Evolutionary conservation across 352 stramenopile genomes (phyloP), one percentile per base, ranked within the genome.

Genomic region (Phytophthora sp.): DNA sequence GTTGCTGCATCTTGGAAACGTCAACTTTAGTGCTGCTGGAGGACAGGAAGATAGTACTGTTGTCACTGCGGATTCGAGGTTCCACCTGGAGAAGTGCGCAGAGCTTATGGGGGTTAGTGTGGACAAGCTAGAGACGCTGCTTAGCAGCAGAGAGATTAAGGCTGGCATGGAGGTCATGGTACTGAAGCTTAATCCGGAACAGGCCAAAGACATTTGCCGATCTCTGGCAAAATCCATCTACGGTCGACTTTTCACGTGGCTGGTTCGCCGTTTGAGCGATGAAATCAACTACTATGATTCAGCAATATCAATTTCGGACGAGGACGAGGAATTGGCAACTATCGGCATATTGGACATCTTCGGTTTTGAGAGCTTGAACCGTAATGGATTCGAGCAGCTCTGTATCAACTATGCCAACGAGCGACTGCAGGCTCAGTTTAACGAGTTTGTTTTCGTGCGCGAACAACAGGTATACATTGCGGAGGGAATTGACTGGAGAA

Each of bases 191-290:
- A 91, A 72, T 27, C 66, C 79, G 0, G 79, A 78, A 13, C 87
- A 94, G 54, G 82, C 72, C 45, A 91, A 89, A 26, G 97, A 98
- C 54, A 94, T 94, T 7, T 88, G 90, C 26, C 89, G 97, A 54
- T 98, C 96, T 0, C 77, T 99, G 1, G 94, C 96, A 11, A 99
- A 99, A 67, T 89, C 95, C 10, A 95, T 98, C 9, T 99, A 99
- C 64, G 92, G 89, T 6, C 87, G 91, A 2, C 75, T 99, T 1
- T 99, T 99, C 74, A 87, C 91, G 26, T 98, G 92, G 79, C 88
- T 99, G 39, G 97, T 99, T 4, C 69, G 76, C 7, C 82, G 87
- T 23, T 59, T 96, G 21, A 94, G 82, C 51, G 84, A 92, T 37
- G 79, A 82, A n/a, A 94, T 92, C 45, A 92, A 93, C 48, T 91